phyloP scores from a whole-genome alignment of 176 grass and related monocot genomes.

The Oryza nivara region DNA sequence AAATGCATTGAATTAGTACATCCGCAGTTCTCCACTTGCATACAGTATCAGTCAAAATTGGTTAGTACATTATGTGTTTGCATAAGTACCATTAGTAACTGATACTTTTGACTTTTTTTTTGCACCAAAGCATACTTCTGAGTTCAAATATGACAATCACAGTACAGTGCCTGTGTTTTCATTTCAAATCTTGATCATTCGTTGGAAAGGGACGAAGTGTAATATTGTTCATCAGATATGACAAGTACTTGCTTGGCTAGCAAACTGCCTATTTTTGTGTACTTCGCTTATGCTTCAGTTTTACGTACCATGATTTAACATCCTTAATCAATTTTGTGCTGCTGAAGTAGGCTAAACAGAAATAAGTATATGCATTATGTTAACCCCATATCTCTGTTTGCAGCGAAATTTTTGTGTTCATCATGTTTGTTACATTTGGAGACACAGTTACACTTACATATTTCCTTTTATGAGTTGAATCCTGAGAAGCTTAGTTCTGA shows the following conservation, averaged over 20 bases:
- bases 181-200: neutral
- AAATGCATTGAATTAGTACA: conserved; percentile 16
- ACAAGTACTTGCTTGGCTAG: neutral
- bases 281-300: conserved; percentile 1
- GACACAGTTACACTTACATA: neutral
- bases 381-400: neutral
- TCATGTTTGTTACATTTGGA: neutral
- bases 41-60: conserved; percentile 29
- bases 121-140: conserved; percentile 4
- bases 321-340: conserved; percentile 10
- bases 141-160: neutral
- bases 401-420: neutral
- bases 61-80: neutral
- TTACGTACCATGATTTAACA: conserved; percentile 21
- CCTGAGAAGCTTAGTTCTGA: conserved; percentile 30
- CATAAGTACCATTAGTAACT: neutral
- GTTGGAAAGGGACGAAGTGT: neutral
- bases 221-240: neutral
- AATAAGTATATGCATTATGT: conserved; percentile 8
- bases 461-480: neutral
- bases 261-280: neutral
- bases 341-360: conserved; percentile 14
- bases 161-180: neutral
- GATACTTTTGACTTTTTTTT: neutral
- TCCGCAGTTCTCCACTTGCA: neutral